These are phyloP conservation scores for Lodderomyces metapsilosis DNA, from an alignment of 1,139 yeast species.

Conservation along the genomic window DNA sequence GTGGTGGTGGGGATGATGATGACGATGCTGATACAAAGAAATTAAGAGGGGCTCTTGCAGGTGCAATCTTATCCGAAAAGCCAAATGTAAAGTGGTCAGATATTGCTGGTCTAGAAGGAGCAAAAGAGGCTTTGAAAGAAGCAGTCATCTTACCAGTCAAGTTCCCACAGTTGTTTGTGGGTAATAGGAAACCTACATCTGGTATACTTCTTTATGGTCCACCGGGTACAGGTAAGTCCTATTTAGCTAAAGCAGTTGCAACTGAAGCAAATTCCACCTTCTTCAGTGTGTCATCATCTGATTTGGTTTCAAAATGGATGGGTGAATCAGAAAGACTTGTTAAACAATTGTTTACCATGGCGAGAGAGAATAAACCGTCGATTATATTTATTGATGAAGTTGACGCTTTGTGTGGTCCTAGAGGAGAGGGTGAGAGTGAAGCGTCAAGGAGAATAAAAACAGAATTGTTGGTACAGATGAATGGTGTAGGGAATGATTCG, in stretches of 20 bases:
- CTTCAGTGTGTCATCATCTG: constrained; percentile 92
- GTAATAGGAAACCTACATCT: constrained; percentile 88
- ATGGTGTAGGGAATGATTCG: constrained; percentile 96
- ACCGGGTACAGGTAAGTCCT: constrained; percentile 98
- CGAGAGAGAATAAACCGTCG: constrained; percentile 91
- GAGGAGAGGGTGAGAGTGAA: constrained; percentile 98
- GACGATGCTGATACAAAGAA: constrained; percentile 86
- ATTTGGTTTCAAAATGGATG: constrained; percentile 97
- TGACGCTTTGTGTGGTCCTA: constrained; percentile 95
- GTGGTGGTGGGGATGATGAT: constrained; percentile 49
- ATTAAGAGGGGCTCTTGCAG: constrained; percentile 85
- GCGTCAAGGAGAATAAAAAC: constrained; percentile 96
- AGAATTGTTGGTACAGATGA: constrained; percentile 95
- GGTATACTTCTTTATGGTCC: constrained; percentile 96
- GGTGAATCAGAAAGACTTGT: constrained; percentile 96
- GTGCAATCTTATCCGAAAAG: constrained; percentile 87
- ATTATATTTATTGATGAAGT: constrained; percentile 97
- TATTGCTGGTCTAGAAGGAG: constrained; percentile 92
- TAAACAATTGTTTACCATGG: constrained; percentile 91
- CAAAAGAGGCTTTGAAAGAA: constrained; percentile 95
- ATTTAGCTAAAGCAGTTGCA: constrained; percentile 95
- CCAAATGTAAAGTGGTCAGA: constrained; percentile 96
- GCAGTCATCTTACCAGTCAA: constrained; percentile 72
- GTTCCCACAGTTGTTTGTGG: constrained; percentile 92
- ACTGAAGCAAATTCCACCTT: constrained; percentile 97